Percentiles rank a stretch among this genome's conserved stretches.
These are phyloP conservation scores for Neofusicoccum kwambonambiense DNA, from an alignment of 2,329 filamentous ascomycete genomes.

Conservation along the genomic window DNA sequence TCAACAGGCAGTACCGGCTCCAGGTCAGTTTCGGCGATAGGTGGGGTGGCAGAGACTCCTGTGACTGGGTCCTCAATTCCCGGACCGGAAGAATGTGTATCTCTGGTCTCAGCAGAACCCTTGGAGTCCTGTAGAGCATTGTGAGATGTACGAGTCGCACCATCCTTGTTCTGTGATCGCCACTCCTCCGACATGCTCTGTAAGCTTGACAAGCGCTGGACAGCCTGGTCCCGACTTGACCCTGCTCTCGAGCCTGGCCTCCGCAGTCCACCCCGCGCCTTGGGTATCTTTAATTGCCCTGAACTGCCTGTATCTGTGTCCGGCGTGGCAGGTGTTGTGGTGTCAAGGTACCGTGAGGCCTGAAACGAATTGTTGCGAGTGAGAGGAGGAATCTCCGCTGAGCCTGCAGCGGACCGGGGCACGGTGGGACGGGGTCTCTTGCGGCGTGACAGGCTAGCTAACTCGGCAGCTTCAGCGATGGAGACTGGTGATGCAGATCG, in stretches of 20 bases:
- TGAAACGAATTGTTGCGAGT: conserved; percentile 16
- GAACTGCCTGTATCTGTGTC: conserved; percentile 35
- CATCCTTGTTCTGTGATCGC: background rate
- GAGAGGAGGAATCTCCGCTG: conserved; percentile 7
- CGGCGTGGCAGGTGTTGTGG: conserved; percentile 36
- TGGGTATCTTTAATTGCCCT: conserved; percentile 26
- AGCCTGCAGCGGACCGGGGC: conserved; percentile 11
- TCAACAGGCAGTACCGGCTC: conserved; percentile 56
- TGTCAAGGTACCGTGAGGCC: conserved; percentile 24
- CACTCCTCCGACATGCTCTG: conserved; percentile 7
- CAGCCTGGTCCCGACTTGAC: background rate
- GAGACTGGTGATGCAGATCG: conserved; percentile 55
- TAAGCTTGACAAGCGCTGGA: conserved; percentile 8
- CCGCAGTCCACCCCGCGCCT: conserved; percentile 23
- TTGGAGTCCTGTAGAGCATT: background rate
- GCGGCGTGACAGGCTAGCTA: conserved; percentile 49
- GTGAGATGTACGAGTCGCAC: background rate
- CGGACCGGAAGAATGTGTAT: background rate
- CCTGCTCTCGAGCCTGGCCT: conserved; percentile 20
- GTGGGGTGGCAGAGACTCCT: conserved; percentile 70
- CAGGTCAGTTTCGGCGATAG: conserved; percentile 69
- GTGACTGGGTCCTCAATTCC: conserved; percentile 20
- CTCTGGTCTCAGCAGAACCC: background rate
- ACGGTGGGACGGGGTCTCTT: conserved; percentile 43
- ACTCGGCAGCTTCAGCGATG: conserved; percentile 54